A percentile compares a stretch with the other conserved stretches of the same genome.
phyloP scores from a whole-genome alignment of 1,139 yeast genomes.

The Taiozyma sp. region DNA sequence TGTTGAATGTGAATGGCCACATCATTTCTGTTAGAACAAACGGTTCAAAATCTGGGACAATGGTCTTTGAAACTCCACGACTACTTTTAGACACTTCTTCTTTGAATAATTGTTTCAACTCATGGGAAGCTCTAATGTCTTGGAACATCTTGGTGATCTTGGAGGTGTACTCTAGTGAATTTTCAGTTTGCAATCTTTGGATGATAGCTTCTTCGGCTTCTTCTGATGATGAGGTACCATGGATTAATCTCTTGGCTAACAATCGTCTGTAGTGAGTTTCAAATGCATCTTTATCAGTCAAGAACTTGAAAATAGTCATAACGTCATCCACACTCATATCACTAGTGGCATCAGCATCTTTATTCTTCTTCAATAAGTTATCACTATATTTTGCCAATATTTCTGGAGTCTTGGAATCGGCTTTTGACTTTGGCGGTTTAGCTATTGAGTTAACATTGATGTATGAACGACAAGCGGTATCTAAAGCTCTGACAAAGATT shows the following conservation, averaged over 20 bases:
- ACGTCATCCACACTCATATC: conserved; percentile 80
- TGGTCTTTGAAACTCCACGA: conserved; percentile 28
- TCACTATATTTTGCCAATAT: conserved; percentile 88
- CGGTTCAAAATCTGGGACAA: conserved; percentile 65
- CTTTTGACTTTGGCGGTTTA: conserved; percentile 50
- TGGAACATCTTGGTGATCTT: conserved; percentile 96
- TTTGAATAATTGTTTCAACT: conserved; percentile 64
- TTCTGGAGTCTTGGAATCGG: conserved; percentile 77
- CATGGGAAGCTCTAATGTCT: conserved; percentile 85
- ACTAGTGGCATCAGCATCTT: conserved; percentile 57
- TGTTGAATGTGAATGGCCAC: conserved; percentile 70
- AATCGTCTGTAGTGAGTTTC: conserved; percentile 90
- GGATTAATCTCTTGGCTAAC: conserved; percentile 84
- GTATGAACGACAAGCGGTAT: conserved; percentile 80
- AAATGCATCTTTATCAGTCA: conserved; percentile 93
- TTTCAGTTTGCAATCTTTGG: conserved; percentile 82
- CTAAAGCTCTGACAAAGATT: conserved; percentile 82
- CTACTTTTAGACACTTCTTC: conserved; percentile 38
- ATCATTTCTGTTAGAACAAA: conserved; percentile 80
- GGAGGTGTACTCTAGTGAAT: conserved; percentile 89
- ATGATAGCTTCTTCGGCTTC: conserved; percentile 85
- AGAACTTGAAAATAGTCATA: conserved; percentile 81
- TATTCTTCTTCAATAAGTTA: conserved; percentile 69
- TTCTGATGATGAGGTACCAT: conserved; percentile 76
- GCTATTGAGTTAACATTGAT: conserved; percentile 85